Base-by-base conservation (phyloP, 805 yeast species). In the Suhomyces sp. region DNA sequence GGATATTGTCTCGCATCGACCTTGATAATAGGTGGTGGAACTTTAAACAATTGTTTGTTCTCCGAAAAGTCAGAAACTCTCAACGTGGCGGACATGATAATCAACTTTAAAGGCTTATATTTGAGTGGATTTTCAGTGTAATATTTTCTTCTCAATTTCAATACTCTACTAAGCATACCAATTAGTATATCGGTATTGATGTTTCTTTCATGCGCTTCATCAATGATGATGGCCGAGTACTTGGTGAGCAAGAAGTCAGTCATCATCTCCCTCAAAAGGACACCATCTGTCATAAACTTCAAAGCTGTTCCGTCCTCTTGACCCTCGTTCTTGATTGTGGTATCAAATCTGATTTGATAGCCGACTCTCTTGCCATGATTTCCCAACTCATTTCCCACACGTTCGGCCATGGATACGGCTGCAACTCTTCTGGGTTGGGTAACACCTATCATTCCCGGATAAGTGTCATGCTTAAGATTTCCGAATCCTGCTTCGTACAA, bases 121-220 rank as follows among this genome's bases (percentile, higher is more conserved):
- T 71, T 74, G 0, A 49, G 41, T 1, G 87, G 84, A 56, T 83
- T 72, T 48, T 77, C 65, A 2, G 57, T 62, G 60, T 77, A 75
- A 47, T 81, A 78, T 55, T 80, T 77, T 50, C 78, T 60, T 61
- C 99, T 82, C 39, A 93, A 76, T 57, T 78, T 82, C 54, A 90
- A 81, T 15, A 92, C 86, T 59, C 99, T 83, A 64, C 97, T 89
- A 48, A 94, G 74, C 86, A 94, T 87, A 46, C 99, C 99, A 56
- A 94, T 91, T 51, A 94, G 75, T 46, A 94, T 93, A 70, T 94
- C 99, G 0, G 99, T 94, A 65, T 94, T 94, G 54, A 93, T 84
- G 64, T 91, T 93, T 66, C 99, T 82, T 68, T 94, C 99, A 67
- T 94, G 99, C 0, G 99, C 99, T 70, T 94, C 99, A 73, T 94